phyloP scores from a whole-genome alignment of 768 basidiomycete species.

The Tubosaeta sp. region DNA sequence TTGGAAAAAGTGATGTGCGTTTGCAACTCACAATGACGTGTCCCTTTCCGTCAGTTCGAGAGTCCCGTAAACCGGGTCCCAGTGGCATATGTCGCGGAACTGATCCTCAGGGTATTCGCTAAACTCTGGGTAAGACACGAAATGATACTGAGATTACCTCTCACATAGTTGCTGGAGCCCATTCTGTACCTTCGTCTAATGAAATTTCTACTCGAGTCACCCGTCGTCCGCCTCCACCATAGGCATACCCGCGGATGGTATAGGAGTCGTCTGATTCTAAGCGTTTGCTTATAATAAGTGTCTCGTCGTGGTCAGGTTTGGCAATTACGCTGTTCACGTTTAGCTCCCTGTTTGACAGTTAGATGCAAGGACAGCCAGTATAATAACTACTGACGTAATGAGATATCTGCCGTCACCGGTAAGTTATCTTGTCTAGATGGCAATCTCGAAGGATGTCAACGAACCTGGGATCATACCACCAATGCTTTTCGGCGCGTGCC shows the following conservation, averaged over 20 bases:
- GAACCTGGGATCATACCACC: conserved; percentile 53
- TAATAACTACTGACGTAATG: conserved; percentile 28
- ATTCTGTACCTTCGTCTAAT: conserved; percentile 47
- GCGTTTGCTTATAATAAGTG: conserved; percentile 18
- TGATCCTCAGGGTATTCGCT: conserved; percentile 48
- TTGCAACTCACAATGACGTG: conserved; percentile 39
- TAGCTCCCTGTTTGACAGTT: conserved; percentile 44
- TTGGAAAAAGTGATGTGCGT: not conserved
- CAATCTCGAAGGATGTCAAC: not conserved
- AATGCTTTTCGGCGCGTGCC: conserved; percentile 45
- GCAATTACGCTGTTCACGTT: conserved; percentile 59
- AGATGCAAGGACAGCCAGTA: conserved; percentile 2
- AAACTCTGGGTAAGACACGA: conserved; percentile 1
- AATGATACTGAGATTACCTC: not conserved
- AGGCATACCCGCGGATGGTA: conserved; percentile 53
- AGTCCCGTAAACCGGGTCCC: conserved; percentile 42
- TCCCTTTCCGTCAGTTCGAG: conserved; percentile 47
- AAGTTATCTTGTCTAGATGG: not conserved
- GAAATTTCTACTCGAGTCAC: conserved; percentile 57
- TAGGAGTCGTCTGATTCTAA: conserved; percentile 28
- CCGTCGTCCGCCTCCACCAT: conserved; percentile 56
- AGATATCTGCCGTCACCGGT: conserved; percentile 23
- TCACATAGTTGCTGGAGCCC: conserved; percentile 43
- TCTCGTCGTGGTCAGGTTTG: conserved; percentile 52
- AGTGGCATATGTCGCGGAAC: conserved; percentile 37